Percentiles rank a stretch among this genome's conserved stretches.
These are phyloP conservation scores for Umbilicaria muhlenbergii DNA, from an alignment of 495 filamentous ascomycete genomes.

Conservation along the genomic window DNA sequence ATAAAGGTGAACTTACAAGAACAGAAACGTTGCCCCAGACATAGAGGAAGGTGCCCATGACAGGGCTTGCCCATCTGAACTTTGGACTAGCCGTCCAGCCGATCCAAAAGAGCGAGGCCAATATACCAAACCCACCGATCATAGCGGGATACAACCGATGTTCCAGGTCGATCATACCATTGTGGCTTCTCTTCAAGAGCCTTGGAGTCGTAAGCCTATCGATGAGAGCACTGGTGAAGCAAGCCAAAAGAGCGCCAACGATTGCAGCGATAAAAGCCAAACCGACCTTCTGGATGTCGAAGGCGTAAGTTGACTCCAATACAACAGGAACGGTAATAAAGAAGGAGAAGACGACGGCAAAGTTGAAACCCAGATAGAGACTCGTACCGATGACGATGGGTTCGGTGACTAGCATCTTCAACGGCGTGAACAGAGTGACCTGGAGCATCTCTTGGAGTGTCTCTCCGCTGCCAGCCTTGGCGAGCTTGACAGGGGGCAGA, in stretches of 20 bases:
- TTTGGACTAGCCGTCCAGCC: constrained; percentile 20
- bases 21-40: constrained; percentile 43
- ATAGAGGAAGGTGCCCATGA: constrained; percentile 38
- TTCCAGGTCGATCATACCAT: constrained; percentile 25
- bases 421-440: constrained; percentile 21
- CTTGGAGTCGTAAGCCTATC: constrained; percentile 27
- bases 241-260: constrained; percentile 32
- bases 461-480: constrained; percentile 12
- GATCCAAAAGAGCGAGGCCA: constrained; percentile 19
- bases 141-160: constrained; percentile 38
- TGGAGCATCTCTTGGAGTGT: constrained; percentile 17
- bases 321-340: constrained; percentile 28
- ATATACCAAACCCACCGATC: constrained; percentile 35
- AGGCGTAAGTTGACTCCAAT: constrained; percentile 19
- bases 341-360: constrained; percentile 22
- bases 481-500: constrained; percentile 6
- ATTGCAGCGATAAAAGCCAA: constrained; percentile 34
- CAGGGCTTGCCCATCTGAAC: constrained; percentile 8
- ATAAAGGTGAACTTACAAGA: constrained; percentile 20
- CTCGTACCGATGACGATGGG: constrained; percentile 21
- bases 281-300: constrained; percentile 18
- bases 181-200: constrained; percentile 10
- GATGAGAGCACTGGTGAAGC: constrained; percentile 24
- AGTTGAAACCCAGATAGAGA: constrained; percentile 19
- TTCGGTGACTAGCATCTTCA: constrained; percentile 22